phyloP scores from a whole-genome alignment of 163 green algal species.

The Chlorella variabilis region DNA sequence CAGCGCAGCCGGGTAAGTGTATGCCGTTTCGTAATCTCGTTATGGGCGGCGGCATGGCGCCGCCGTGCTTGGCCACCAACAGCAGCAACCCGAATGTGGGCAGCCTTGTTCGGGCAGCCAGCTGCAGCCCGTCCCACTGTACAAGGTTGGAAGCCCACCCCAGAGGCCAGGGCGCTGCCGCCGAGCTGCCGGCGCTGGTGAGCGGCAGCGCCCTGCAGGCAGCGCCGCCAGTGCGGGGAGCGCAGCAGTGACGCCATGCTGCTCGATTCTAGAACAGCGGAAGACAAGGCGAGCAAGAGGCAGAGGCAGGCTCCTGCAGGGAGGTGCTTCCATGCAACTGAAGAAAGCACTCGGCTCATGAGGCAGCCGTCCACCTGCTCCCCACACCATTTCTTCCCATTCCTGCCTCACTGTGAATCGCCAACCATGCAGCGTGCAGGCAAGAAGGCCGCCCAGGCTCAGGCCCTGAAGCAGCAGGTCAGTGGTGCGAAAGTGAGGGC shows the following conservation, averaged over 20 bases:
- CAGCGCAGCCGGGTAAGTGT: too few species aligned
- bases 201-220: background rate
- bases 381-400: too few species aligned
- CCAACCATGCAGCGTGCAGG: background rate
- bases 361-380: too few species aligned
- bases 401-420: too few species aligned
- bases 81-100: background rate
- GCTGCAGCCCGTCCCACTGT: background rate
- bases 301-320: too few species aligned
- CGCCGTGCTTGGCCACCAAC: background rate
- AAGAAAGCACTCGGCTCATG: too few species aligned
- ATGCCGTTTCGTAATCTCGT: too few species aligned
- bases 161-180: background rate
- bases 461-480: conserved; percentile 33
- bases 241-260: background rate
- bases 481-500: background rate
- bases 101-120: background rate
- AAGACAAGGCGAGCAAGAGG: too few species aligned
- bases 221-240: background rate
- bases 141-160: background rate
- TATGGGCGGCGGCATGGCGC: too few species aligned
- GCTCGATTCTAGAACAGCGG: too few species aligned
- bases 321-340: too few species aligned
- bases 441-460: background rate
- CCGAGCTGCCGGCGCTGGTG: background rate